Evolutionary conservation across 2,329 filamentous ascomycete species (phyloP).

Genomic region (Aspergillus puulaauensis): DNA sequence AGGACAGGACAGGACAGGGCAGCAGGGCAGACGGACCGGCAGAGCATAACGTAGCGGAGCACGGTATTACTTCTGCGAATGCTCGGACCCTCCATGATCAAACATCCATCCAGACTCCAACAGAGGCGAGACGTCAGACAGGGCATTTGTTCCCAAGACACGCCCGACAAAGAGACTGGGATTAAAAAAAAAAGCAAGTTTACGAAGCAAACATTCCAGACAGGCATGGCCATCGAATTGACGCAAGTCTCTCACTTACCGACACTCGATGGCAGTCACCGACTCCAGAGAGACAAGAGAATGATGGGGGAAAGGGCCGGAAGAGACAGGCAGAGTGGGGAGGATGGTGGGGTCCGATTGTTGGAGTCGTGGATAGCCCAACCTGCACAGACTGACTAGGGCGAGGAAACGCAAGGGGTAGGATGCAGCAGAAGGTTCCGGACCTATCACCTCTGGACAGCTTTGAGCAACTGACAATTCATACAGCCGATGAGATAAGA

Average conservation of each 20-base stretch:
- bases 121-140: background rate
- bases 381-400: slow-evolving; percentile 6
- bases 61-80: background rate
- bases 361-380: slow-evolving; percentile 2
- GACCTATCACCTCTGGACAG: slow-evolving; percentile 21
- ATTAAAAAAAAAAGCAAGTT: background rate
- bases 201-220: background rate
- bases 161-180: background rate
- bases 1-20: slow-evolving; percentile 3
- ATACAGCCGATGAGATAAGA: slow-evolving; percentile 6
- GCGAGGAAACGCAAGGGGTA: slow-evolving; percentile 22
- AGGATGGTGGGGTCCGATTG: background rate
- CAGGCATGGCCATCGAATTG: background rate
- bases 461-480: slow-evolving; percentile 9
- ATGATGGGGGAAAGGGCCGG: background rate
- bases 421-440: slow-evolving; percentile 21
- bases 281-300: background rate
- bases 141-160: background rate
- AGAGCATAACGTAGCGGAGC: background rate
- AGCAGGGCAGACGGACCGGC: background rate
- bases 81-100: background rate
- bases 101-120: background rate
- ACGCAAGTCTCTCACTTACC: background rate
- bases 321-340: background rate
- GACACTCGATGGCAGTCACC: background rate